Conservation (phyloP, 805 yeast species). For the Candida ortonii region DNA sequence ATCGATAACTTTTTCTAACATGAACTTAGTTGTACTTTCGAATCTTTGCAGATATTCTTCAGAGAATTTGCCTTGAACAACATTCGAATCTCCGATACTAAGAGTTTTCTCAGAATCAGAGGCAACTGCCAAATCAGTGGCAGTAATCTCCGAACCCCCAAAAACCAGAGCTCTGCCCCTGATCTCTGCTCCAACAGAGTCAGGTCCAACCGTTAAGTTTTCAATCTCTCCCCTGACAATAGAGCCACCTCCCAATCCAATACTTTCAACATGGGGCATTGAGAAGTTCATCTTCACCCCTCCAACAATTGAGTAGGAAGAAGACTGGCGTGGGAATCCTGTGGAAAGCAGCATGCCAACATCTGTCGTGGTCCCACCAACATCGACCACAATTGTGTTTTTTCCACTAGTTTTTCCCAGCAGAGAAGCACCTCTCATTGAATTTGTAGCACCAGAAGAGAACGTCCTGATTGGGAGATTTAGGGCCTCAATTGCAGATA, state of each 20-base stretch:
- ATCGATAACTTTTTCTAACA: constrained; percentile 41
- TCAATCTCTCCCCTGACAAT: constrained; percentile 32
- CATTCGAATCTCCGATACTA: constrained; percentile 27
- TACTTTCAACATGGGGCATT: constrained; percentile 49
- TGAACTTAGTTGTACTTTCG: constrained; percentile 18
- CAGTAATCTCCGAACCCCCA: constrained; percentile 41
- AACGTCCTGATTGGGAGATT: constrained; percentile 44
- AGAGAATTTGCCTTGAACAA: constrained; percentile 11
- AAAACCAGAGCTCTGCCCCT: constrained; percentile 36
- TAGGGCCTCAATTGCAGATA: constrained; percentile 39
- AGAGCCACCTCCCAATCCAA: constrained; percentile 53
- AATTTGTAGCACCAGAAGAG: constrained; percentile 48
- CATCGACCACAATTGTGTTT: constrained; percentile 41
- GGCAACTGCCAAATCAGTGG: constrained; percentile 43
- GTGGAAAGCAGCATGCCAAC: constrained; percentile 44
- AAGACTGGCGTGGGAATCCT: constrained; percentile 47
- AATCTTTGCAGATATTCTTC: constrained; percentile 4
- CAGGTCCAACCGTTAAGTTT: constrained; percentile 42
- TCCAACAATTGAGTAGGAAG: constrained; percentile 42
- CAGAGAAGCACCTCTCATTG: constrained; percentile 47
- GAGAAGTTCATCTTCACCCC: constrained; percentile 50
- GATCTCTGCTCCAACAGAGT: constrained; percentile 44
- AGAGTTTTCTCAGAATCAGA: constrained; percentile 28
- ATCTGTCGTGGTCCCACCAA: constrained; percentile 52
- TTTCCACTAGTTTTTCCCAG: constrained; percentile 36